Base-by-base conservation (phyloP, 176 grass and related monocot genomes). In the Oryza punctata region DNA sequence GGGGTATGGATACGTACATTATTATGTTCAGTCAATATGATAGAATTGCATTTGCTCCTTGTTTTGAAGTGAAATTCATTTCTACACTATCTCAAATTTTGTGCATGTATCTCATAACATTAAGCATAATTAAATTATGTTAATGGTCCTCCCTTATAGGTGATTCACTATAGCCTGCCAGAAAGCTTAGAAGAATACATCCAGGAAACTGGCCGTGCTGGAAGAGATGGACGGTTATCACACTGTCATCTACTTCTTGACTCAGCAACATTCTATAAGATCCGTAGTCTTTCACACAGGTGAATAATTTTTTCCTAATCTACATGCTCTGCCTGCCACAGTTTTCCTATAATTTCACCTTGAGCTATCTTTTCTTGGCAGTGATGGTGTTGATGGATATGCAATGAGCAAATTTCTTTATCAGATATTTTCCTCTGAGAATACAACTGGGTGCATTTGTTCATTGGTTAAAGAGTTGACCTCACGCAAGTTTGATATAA, bases 201-300 rank as follows among this genome's bases (percentile, higher is more conserved):
- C 19, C 76, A 98, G 96, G 93, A 98, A 98, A 98, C 91, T 88
- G 96, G 96, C 24, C 93, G 96, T 67, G 96, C 96, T 90, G 96
- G 96, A 74, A 95, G 93, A 70, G 87, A 89, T 90, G 96, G 96
- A 2, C 80, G 91, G 24, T 47, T 93, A 87, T 95, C 96, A 86
- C 87, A 95, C 82, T 98, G 96, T 73, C 93, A 98, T 76, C 91
- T 98, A 44, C 90, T 95, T 85, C 81, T 98, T 70, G 96, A 98
- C 84, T 84, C 83, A 63, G 76, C 88, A 30, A 95, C 96, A 82
- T 98, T 90, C 76, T 85, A 88, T 87, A 98, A 95, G 74, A 91
- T 95, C 30, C 91, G 74, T 29, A 98, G 93, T 90, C 89, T 98
- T 80, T 88, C 84, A 50, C 87, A 95, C 47, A 98, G 93, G 91